Percentiles rank a stretch among this genome's conserved stretches.
Evolutionary conservation across 1,284 basidiomycete species (phyloP).

Genomic region (Naganishia liquefaciens): DNA sequence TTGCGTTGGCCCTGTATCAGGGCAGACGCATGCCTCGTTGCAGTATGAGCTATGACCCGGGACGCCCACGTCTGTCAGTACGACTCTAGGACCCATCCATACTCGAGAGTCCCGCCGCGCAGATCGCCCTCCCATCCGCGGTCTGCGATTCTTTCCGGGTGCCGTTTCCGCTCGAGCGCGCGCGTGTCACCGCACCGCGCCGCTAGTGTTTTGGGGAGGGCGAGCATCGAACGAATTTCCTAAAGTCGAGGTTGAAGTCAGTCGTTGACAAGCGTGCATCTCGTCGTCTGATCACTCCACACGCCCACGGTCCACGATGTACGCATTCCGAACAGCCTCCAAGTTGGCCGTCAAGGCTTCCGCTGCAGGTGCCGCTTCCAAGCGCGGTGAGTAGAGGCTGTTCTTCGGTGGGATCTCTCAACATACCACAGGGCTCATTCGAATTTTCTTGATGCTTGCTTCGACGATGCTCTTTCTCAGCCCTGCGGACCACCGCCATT

Average conservation of each 20-base stretch:
- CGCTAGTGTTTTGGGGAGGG: constrained; percentile 11
- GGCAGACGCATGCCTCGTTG: too few species aligned
- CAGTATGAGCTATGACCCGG: too few species aligned
- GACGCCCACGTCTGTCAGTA: too few species aligned
- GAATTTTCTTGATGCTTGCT: neutral
- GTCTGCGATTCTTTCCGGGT: neutral
- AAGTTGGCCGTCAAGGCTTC: constrained; percentile 30
- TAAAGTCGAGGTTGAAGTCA: constrained; percentile 1
- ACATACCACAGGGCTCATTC: neutral
- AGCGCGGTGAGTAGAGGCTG: constrained; percentile 13
- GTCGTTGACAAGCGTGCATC: neutral
- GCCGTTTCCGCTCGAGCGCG: constrained; percentile 11
- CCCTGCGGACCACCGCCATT: constrained; percentile 76
- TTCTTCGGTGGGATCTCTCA: too few species aligned
- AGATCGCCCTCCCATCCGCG: neutral
- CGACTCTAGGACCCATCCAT: too few species aligned
- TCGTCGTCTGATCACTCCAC: constrained; percentile 11
- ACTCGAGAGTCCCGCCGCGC: too few species aligned
- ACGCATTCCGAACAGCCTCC: constrained; percentile 24
- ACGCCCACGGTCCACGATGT: constrained; percentile 14
- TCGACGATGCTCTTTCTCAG: constrained; percentile 55
- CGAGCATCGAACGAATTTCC: constrained; percentile 13
- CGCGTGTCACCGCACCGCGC: neutral
- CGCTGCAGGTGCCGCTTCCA: constrained; percentile 24
- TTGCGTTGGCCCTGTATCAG: too few species aligned